Base-by-base conservation (phyloP, 306 rosid genomes). In the Quercus parvula region DNA sequence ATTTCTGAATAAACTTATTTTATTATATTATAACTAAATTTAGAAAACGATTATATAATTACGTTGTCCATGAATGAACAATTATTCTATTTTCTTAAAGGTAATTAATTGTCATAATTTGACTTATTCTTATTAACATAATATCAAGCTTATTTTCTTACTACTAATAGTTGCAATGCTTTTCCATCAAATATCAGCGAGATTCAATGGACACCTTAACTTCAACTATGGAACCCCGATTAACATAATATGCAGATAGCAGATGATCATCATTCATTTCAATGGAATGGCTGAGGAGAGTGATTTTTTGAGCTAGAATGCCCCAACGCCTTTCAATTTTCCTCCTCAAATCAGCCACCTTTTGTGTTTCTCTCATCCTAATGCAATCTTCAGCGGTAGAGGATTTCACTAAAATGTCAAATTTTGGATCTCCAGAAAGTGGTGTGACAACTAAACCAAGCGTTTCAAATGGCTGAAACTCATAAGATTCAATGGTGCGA, bases 291-390 rank as follows among this genome's bases (percentile, higher is more conserved):
- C 63, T 82, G 8, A 0, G n/a, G 62, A 87, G 81, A 18, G 46
- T 31, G 61, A 87, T 9, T 19, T 4, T 13, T 1, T n/a, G 10
- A 1, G 6, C 25, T 27, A 81, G 71, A 76, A 84, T 30, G 2
- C 75, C 85, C 90, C 87, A 84, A 22, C 59, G 63, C 56, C 69
- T 73, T 11, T 38, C 80, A 62, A 86, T 75, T 28, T 86, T 86
- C 6, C 18, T 0, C 38, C 64, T 41, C 54, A 86, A 18, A 1
- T 79, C 64, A 14, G 22, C 13, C 33, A 86, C 92, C 2, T 6
- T 82, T 24, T 82, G 75, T 0, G 85, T 82, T 58, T 86, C 90
- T 30, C 24, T 68, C 33, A 84, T 41, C 70, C 84, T 84, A 71
- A 88, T 73, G 25, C 30, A 59, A 0, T 73, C 85, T 5, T 82